phyloP scores from a whole-genome alignment of 768 basidiomycete genomes.

The Leccinum rimulosum region DNA sequence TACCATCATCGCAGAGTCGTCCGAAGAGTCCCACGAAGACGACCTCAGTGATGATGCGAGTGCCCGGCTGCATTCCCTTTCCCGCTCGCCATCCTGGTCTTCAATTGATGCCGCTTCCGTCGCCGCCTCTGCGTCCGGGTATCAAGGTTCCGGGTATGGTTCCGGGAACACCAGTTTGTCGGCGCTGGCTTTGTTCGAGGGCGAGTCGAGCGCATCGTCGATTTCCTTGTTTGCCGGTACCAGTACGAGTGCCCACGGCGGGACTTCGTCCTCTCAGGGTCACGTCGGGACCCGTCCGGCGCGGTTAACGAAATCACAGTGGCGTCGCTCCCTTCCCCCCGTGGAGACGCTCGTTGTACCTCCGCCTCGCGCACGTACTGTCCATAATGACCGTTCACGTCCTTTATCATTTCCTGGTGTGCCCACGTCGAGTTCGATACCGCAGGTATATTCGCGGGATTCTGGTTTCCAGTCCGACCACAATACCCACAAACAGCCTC shows the following conservation, averaged over 20 bases:
- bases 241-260: conserved; percentile 9
- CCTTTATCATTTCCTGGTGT: conserved; percentile 6
- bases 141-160: conserved; percentile 1
- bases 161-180: conserved; percentile 15
- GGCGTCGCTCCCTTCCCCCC: conserved; percentile 4
- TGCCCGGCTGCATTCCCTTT: background rate
- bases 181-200: conserved; percentile 6
- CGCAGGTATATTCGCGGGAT: conserved; percentile 12
- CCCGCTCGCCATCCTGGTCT: conserved; percentile 11
- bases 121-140: conserved; percentile 12
- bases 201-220: conserved; percentile 25
- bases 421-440: background rate
- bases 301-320: conserved; percentile 14
- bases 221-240: conserved; percentile 9
- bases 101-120: conserved; percentile 14
- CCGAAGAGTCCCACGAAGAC: conserved; percentile 19
- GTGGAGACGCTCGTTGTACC: conserved; percentile 4
- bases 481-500: conserved; percentile 13
- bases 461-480: conserved; percentile 7
- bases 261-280: conserved; percentile 20
- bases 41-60: background rate
- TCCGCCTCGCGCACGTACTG: conserved; percentile 24
- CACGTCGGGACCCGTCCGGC: conserved; percentile 7
- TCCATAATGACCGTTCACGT: conserved; percentile 18
- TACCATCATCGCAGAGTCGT: conserved; percentile 20